These are phyloP conservation scores for Phytopythium montanum DNA, from an alignment of 352 stramenopile genomes.

Conservation along the genomic window DNA sequence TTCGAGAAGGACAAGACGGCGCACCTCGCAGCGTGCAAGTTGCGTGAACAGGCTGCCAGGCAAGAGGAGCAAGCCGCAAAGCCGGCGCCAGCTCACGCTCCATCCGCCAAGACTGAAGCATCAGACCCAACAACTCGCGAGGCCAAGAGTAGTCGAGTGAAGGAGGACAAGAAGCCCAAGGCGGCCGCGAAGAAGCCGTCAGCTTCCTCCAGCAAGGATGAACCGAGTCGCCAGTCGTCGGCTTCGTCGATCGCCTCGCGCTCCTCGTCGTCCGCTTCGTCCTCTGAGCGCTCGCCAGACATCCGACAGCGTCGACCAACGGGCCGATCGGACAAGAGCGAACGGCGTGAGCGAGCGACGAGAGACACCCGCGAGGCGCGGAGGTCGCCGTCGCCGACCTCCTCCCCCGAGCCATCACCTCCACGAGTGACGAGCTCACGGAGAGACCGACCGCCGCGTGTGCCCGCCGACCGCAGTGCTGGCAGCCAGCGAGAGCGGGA, in stretches of 20 bases:
- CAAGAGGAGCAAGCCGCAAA: neutral
- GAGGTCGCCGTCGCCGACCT: constrained; percentile 26
- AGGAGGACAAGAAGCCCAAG: constrained; percentile 1
- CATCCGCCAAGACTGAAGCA: neutral
- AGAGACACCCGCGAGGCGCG: constrained; percentile 8
- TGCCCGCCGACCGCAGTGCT: constrained; percentile 12
- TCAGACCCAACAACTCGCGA: neutral
- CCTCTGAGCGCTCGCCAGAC: constrained; percentile 2
- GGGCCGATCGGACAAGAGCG: neutral
- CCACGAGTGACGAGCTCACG: neutral
- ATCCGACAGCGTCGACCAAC: neutral
- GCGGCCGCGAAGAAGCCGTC: constrained; percentile 16
- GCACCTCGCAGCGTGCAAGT: constrained; percentile 15
- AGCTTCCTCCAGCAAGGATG: neutral
- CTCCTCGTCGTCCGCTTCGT: constrained; percentile 11
- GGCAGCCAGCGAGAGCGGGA: constrained; percentile 16
- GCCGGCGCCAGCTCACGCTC: neutral
- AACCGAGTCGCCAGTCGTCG: constrained; percentile 16
- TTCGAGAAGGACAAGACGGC: constrained; percentile 66
- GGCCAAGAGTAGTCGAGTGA: neutral
- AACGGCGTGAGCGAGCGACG: neutral
- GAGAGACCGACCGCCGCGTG: neutral
- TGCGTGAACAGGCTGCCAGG: constrained; percentile 5
- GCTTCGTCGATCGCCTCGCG: constrained; percentile 14
- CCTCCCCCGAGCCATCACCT: constrained; percentile 1